These are phyloP conservation scores for Russula sp. DNA, from an alignment of 768 basidiomycete species.

Conservation along the genomic window DNA sequence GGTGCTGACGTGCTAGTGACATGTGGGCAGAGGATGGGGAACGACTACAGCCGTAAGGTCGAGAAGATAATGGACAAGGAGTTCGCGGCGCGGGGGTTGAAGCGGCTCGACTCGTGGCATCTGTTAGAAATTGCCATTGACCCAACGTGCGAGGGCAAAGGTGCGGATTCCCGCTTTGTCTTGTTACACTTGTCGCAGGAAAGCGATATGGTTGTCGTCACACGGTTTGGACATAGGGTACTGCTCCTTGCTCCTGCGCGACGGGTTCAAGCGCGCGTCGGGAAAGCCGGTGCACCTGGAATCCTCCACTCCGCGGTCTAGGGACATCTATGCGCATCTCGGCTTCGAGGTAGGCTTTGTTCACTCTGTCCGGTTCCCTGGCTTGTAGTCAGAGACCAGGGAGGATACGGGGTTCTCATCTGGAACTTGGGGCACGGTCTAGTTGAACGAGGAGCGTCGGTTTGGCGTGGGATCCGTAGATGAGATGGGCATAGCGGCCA, in stretches of 20 bases:
- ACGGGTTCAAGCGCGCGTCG: slow-evolving; percentile 18
- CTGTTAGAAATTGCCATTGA: slow-evolving; percentile 18
- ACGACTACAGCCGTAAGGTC: slow-evolving; percentile 13
- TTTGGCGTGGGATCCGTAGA: slow-evolving; percentile 17
- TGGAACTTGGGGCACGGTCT: too few relatives aligned
- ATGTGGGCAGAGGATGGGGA: neutral
- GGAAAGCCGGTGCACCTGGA: slow-evolving; percentile 21
- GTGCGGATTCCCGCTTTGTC: neutral
- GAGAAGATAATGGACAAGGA: slow-evolving; percentile 9
- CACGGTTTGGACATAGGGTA: slow-evolving; percentile 8
- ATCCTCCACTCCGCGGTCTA: slow-evolving; percentile 18
- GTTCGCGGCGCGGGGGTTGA: slow-evolving; percentile 14
- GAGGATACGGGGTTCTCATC: too few relatives aligned
- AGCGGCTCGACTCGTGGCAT: slow-evolving; percentile 20
- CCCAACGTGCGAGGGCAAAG: slow-evolving; percentile 19
- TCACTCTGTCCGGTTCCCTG: neutral
- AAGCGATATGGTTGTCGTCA: neutral
- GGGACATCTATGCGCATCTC: slow-evolving; percentile 22
- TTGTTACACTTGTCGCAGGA: too few relatives aligned
- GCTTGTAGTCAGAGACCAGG: too few relatives aligned
- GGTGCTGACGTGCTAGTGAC: neutral
- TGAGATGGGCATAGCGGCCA: slow-evolving; percentile 6
- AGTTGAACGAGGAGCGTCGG: slow-evolving; percentile 13
- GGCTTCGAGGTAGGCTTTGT: slow-evolving; percentile 22
- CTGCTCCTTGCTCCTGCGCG: slow-evolving; percentile 18